A percentile compares a stretch with the other conserved stretches of the same genome.
These are phyloP conservation scores for Marasmius sp. DNA, from an alignment of 1,284 basidiomycete genomes.

Conservation along the genomic window DNA sequence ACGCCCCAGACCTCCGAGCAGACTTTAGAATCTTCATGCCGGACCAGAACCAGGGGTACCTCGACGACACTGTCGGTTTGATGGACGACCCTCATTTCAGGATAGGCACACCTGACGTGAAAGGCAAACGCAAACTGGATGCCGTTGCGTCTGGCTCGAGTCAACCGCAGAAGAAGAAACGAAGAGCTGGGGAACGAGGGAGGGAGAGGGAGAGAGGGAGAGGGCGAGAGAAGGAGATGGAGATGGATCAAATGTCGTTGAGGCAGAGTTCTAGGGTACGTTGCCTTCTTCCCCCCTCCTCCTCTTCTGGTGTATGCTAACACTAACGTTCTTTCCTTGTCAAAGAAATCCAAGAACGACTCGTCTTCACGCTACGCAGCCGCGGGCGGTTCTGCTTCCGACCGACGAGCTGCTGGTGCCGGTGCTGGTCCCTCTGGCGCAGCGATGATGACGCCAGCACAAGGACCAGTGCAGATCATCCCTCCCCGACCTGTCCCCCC, in stretches of 20 bases:
- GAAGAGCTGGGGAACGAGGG: constrained; percentile 52
- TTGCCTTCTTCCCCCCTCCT: background rate
- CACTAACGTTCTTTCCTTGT: constrained; percentile 10
- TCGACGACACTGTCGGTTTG: constrained; percentile 42
- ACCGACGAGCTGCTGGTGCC: constrained; percentile 15
- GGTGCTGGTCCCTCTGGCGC: constrained; percentile 12
- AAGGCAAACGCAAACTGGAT: constrained; percentile 35
- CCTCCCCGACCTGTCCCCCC: constrained; percentile 31
- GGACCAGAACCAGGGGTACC: constrained; percentile 52
- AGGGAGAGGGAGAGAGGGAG: constrained; percentile 34
- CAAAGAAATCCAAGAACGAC: constrained; percentile 37
- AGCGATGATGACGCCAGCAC: constrained; percentile 16
- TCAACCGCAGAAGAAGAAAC: constrained; percentile 63
- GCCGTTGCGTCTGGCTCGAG: constrained; percentile 25
- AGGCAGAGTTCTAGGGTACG: constrained; percentile 22
- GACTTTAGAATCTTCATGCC: constrained; percentile 95
- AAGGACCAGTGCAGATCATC: constrained; percentile 29
- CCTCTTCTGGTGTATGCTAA: constrained; percentile 1
- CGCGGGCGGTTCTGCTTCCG: constrained; percentile 17
- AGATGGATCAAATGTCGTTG: constrained; percentile 31
- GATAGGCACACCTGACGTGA: constrained; percentile 19
- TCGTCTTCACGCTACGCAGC: constrained; percentile 28
- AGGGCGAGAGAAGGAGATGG: constrained; percentile 34
- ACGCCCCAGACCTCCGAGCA: constrained; percentile 85
- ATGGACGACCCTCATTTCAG: constrained; percentile 16